A percentile compares a stretch with the other conserved stretches of the same genome.
These are phyloP conservation scores for Ogataea naganishii DNA, from an alignment of 805 yeast genomes.

Conservation along the genomic window DNA sequence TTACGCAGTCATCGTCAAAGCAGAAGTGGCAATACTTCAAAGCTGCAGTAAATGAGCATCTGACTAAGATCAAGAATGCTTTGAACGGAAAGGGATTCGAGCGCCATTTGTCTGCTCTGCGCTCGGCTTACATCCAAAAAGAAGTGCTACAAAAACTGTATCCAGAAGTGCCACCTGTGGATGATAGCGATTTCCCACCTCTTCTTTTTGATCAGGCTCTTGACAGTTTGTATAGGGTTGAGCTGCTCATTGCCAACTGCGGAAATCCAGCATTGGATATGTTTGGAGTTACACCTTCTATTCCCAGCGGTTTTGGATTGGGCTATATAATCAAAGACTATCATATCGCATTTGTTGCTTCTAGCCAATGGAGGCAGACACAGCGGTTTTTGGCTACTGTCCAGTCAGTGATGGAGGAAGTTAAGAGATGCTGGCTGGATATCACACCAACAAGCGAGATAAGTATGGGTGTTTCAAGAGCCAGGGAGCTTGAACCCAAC, in stretches of 20 bases:
- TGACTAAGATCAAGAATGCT: constrained; percentile 38
- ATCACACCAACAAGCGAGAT: constrained; percentile 4
- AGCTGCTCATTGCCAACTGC: constrained; percentile 39
- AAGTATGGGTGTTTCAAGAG: constrained; percentile 8
- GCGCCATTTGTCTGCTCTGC: constrained; percentile 59
- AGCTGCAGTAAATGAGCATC: constrained; percentile 44
- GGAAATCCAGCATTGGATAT: constrained; percentile 51
- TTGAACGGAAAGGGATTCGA: constrained; percentile 63
- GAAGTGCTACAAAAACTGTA: constrained; percentile 37
- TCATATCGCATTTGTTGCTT: constrained; percentile 39
- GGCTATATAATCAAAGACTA: constrained; percentile 49
- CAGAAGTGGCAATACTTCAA: constrained; percentile 43
- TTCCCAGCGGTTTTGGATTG: constrained; percentile 50
- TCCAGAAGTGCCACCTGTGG: constrained; percentile 30
- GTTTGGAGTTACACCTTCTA: constrained; percentile 54
- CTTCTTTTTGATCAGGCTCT: constrained; percentile 34
- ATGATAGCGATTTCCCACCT: constrained; percentile 26
- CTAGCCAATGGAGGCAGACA: constrained; percentile 55
- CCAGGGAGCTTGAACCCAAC: constrained; percentile 15
- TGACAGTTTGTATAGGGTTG: constrained; percentile 27
- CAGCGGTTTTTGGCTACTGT: constrained; percentile 45
- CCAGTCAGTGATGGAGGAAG: constrained; percentile 39
- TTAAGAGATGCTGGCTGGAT: constrained; percentile 27
- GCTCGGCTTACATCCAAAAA: constrained; percentile 43
- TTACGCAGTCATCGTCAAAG: constrained; percentile 39